Base-by-base conservation (phyloP, 73 alveolate genomes). In the Paramecium caudatum region DNA sequence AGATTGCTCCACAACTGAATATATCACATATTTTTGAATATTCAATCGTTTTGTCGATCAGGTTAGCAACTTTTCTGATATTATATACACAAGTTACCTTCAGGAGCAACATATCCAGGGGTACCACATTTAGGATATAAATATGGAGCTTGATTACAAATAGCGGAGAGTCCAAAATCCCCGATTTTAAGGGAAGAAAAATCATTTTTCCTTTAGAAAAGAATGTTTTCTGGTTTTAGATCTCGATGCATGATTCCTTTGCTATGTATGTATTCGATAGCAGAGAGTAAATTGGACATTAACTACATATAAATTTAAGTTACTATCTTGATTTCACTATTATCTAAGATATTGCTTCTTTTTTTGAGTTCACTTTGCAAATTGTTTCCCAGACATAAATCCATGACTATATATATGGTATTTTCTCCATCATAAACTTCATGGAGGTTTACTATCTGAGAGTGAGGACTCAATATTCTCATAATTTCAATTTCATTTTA, bases 51-150 rank as follows among this genome's bases (percentile, higher is more conserved):
- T 50, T 82, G 3, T 48, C 68, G 23, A 82, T 43, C 61, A 68
- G 37, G 37, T 68, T 68, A 43, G 61, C 84, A 68, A 68, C 84
- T 68, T 68, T 34, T 32, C 84, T 68, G 34, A 25, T 10, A 34
- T 68, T 48, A 48, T 32, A 12, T 32, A 68, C 34, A 8, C 2
- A 55, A 0, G 1, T 34, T 68, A 68, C 84, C 55, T 46, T 91
- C 95, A 33, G 95, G 95, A 15, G 94, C 95, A 36, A 91, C 91
- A 91, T 85, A 91, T 21, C 95, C 95, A 25, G 95, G 95, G 25
- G 95, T 85, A 5, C 95, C 95, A 65, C 95, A 91, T 61, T 86
- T 49, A n/a, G 74, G 91, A 41, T 50, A 43, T 15, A 46, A 36
- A 7, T 90, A 43, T 23, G 90, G 69, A 34, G 3, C 16, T 10